These are phyloP conservation scores for Kluyveromyces lactis DNA, from an alignment of 805 yeast genomes.

Conservation along the genomic window DNA sequence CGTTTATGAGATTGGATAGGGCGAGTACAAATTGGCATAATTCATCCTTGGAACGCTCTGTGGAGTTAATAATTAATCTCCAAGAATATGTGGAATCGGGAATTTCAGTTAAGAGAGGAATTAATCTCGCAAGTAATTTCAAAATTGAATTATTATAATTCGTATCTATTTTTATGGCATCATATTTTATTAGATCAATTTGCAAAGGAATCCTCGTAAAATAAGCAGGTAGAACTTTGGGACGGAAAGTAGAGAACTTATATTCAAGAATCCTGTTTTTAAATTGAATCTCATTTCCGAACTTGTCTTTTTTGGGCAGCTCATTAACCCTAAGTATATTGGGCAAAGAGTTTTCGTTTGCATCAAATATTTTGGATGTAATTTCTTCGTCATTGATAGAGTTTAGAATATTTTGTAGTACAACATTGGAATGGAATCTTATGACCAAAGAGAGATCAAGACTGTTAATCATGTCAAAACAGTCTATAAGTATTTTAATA, in stretches of 20 bases:
- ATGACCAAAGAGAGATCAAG: constrained; percentile 17
- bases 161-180: constrained; percentile 16
- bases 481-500: constrained; percentile 13
- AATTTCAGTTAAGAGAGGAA: constrained; percentile 30
- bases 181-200: constrained; percentile 11
- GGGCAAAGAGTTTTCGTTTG: constrained; percentile 2
- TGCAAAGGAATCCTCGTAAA: constrained; percentile 29
- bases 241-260: constrained; percentile 27
- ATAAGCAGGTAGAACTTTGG: constrained; percentile 29
- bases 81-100: constrained; percentile 34
- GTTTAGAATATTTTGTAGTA: constrained; percentile 17
- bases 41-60: constrained; percentile 33
- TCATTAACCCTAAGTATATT: constrained; percentile 11
- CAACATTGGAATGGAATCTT: constrained; percentile 10
- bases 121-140: constrained; percentile 24
- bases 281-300: constrained; percentile 15
- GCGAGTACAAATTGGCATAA: constrained; percentile 36
- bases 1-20: constrained; percentile 28
- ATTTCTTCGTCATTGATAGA: constrained; percentile 15
- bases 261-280: constrained; percentile 17
- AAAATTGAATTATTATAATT: constrained; percentile 19
- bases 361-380: constrained; percentile 9
- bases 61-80: constrained; percentile 31
- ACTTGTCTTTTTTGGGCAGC: constrained; percentile 11
- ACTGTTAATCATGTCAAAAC: constrained; percentile 20